Evolutionary conservation across 2,329 filamentous ascomycete species (phyloP).

Genomic region (Fonsecaea erecta): DNA sequence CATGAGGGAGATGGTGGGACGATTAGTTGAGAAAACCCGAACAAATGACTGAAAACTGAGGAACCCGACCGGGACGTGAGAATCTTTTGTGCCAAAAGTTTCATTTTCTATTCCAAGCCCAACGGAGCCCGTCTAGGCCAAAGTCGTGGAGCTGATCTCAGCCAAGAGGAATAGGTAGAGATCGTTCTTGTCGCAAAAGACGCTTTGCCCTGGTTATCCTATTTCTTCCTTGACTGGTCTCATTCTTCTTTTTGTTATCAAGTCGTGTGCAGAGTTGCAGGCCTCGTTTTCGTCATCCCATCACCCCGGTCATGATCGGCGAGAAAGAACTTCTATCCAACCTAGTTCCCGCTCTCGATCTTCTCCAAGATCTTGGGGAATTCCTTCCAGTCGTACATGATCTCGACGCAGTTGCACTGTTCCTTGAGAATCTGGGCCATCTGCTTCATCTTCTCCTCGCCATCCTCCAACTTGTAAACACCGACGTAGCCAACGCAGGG

Average conservation of each 20-base stretch:
- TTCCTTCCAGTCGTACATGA: conserved; percentile 61
- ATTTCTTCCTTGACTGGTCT: not conserved
- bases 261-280: not conserved
- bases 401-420: conserved; percentile 46
- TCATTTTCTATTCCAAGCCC: conserved; percentile 19
- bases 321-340: not conserved
- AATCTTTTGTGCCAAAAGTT: not conserved
- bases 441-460: conserved; percentile 74
- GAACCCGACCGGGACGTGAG: not conserved
- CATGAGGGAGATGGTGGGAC: conserved; percentile 47
- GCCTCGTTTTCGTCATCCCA: not conserved
- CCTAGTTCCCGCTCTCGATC: conserved; percentile 42
- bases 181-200: not conserved
- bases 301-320: not conserved
- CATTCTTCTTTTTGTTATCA: not conserved
- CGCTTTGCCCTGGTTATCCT: not conserved
- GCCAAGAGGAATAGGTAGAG: not conserved
- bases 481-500: conserved; percentile 85
- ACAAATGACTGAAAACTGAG: conserved; percentile 6
- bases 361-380: conserved; percentile 52
- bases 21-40: conserved; percentile 26
- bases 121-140: not conserved
- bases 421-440: conserved; percentile 69
- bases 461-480: conserved; percentile 69
- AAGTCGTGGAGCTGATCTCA: not conserved